Base-by-base conservation (phyloP, 2,329 filamentous ascomycete genomes). In the Claviceps capensis region DNA sequence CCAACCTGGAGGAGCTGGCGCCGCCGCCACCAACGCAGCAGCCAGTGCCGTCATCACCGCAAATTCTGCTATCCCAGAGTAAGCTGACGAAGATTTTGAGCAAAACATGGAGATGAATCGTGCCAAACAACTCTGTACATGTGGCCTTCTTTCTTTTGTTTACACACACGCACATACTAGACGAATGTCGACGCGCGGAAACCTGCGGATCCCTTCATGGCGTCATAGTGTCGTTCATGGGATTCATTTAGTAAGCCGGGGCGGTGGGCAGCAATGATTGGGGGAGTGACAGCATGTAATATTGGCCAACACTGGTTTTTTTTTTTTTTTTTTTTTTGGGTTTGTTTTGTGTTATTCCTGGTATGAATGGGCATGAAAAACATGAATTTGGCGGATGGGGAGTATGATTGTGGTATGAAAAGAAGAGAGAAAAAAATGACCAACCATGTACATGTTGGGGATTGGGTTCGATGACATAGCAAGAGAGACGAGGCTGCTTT, bases 31-130 rank as follows among this genome's bases (percentile, higher is more conserved):
- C 3, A 68, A 34, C 30, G 9, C 30, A 34, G 30, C 30, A 34
- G 30, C 47, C 9, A 17, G 30, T 9, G 67, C 47, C n/a, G 63
- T 65, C 13, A 17, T 49, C 19, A 67, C 48, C 14, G 9, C 48
- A 4, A 68, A 67, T 51, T 63, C 66, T 11, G 40, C 49, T n/a
- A 69, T 69, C 52, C 65, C 66, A 5, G 67, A 69, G 57, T 69
- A 64, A 38, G 30, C 6, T 14, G 13, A 16, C 23, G 37, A 30
- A 13, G n/a, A 34, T 34, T 34, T 34, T 34, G 9, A 34, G 30
- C 9, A 34, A 34, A 34, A 34, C 9, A 34, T 34, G 30, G 9
- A 19, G 17, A 36, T 36, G 36, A 16, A 40, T 34, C 17, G 26
- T 47, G 13, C 13, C 16, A n/a, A 44, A 50, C 13, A 14, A 19